Evolutionary conservation across 768 basidiomycete species (phyloP).

Genomic region (Porpolomopsis calyptriformis): DNA sequence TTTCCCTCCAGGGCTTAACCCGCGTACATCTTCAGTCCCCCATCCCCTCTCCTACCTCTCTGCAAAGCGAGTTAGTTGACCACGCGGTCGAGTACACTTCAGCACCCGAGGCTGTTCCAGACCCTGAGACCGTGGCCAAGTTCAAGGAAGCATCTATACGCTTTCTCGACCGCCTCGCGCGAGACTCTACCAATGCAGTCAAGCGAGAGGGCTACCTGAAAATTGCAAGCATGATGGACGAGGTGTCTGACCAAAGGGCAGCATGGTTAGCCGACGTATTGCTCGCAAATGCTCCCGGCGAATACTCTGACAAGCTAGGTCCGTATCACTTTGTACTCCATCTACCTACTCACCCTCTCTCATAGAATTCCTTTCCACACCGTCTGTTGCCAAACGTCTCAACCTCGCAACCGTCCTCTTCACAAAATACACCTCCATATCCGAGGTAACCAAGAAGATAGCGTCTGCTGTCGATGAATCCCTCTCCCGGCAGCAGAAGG

Average conservation of each 20-base stretch:
- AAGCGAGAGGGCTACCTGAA: slow-evolving; percentile 60
- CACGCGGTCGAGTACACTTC: slow-evolving; percentile 41
- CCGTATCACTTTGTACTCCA: slow-evolving; percentile 16
- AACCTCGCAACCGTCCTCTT: slow-evolving; percentile 60
- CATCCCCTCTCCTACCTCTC: slow-evolving; percentile 17
- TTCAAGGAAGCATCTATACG: slow-evolving; percentile 62
- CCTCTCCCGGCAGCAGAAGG: slow-evolving; percentile 82
- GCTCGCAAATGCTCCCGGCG: slow-evolving; percentile 50
- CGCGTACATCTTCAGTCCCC: slow-evolving; percentile 47
- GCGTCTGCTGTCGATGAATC: slow-evolving; percentile 72
- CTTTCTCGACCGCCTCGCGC: slow-evolving; percentile 54
- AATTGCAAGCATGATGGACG: slow-evolving; percentile 63
- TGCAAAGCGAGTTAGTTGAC: slow-evolving; percentile 24
- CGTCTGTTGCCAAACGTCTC: slow-evolving; percentile 58
- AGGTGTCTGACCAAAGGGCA: slow-evolving; percentile 49
- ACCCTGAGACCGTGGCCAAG: slow-evolving; percentile 44
- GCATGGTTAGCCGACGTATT: slow-evolving; percentile 75
- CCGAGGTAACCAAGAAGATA: slow-evolving; percentile 74
- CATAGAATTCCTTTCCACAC: slow-evolving; percentile 2
- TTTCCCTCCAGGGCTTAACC: slow-evolving; percentile 63
- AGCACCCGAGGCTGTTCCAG: slow-evolving; percentile 34
- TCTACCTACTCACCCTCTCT: slow-evolving; percentile 2
- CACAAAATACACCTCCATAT: slow-evolving; percentile 64
- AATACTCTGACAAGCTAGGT: slow-evolving; percentile 68
- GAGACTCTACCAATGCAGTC: slow-evolving; percentile 36